A percentile compares a stretch with the other conserved stretches of the same genome.
Conservation (phyloP, 1,139 yeast genomes). For the Suhomyces wounanorum region DNA sequence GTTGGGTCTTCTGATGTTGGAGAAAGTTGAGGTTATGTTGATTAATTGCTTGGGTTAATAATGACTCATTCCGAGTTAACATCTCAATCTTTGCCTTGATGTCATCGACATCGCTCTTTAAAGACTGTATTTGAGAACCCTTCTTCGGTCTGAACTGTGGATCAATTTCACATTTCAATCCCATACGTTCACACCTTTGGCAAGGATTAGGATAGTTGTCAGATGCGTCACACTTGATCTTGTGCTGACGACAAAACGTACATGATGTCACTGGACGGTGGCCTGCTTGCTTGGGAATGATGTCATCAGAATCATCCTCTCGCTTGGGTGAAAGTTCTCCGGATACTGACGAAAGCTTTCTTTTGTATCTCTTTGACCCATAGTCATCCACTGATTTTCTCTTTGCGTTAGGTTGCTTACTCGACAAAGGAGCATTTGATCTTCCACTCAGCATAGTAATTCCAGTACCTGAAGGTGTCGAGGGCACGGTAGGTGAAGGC, state of each 20-base stretch:
- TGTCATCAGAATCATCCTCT: conserved; percentile 3
- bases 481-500: conserved; percentile 24
- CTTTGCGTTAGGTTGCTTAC: conserved; percentile 6
- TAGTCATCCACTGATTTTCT: conserved; percentile 11
- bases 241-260: conserved; percentile 92
- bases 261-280: conserved; percentile 92
- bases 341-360: conserved; percentile 8
- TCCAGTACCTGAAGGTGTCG: conserved; percentile 15
- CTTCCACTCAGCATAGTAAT: conserved; percentile 14
- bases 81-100: conserved; percentile 75
- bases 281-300: conserved; percentile 34
- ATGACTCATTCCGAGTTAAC: conserved; percentile 67
- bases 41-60: conserved; percentile 64
- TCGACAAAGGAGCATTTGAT: conserved; percentile 5
- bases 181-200: conserved; percentile 78
- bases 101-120: conserved; percentile 83
- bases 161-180: conserved; percentile 81
- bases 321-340: background rate
- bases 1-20: conserved; percentile 25
- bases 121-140: conserved; percentile 83
- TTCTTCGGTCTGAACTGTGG: conserved; percentile 90
- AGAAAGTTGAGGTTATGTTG: conserved; percentile 41
- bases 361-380: conserved; percentile 11
- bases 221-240: conserved; percentile 89
- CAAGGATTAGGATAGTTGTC: conserved; percentile 84